Evolutionary conservation across 202 grass and related monocot genomes (phyloP).

Genomic region (Setaria viridis): DNA sequence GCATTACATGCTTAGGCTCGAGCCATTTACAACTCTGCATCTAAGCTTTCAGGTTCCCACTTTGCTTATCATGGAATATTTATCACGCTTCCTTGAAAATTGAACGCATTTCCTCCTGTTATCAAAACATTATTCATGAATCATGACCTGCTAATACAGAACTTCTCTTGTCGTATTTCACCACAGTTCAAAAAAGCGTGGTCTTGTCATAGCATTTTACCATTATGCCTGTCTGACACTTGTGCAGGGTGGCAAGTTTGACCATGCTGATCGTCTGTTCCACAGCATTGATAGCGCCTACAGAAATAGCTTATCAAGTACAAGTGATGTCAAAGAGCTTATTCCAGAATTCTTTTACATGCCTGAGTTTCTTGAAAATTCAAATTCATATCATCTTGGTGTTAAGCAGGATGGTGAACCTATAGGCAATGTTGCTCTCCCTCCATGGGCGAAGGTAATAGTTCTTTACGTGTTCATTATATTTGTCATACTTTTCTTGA

Average conservation of each 20-base stretch:
- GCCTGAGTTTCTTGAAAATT: constrained; percentile 95
- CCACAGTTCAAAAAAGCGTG: background rate
- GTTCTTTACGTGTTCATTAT: constrained; percentile 13
- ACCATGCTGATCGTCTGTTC: constrained; percentile 97
- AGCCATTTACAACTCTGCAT: constrained; percentile 91
- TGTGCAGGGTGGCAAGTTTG: constrained; percentile 94
- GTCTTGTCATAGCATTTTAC: constrained; percentile 26
- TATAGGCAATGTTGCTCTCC: constrained; percentile 88
- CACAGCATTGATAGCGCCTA: constrained; percentile 92
- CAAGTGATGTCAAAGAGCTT: constrained; percentile 98
- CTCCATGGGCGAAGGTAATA: constrained; percentile 94
- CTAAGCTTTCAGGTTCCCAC: constrained; percentile 84
- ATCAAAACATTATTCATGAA: constrained; percentile 2
- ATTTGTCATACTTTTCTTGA: constrained; percentile 9
- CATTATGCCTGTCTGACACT: constrained; percentile 36
- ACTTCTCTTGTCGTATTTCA: background rate
- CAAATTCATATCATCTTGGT: constrained; percentile 91
- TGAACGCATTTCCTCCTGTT: constrained; percentile 20
- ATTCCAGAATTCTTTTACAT: constrained; percentile 99
- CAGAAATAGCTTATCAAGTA: constrained; percentile 89
- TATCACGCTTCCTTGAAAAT: background rate
- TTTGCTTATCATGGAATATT: constrained; percentile 35
- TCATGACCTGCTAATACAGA: background rate
- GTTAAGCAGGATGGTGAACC: constrained; percentile 96
- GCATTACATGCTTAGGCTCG: constrained; percentile 94